phyloP scores from a whole-genome alignment of 495 filamentous ascomycete genomes.

The Bryoglossum gracile region DNA sequence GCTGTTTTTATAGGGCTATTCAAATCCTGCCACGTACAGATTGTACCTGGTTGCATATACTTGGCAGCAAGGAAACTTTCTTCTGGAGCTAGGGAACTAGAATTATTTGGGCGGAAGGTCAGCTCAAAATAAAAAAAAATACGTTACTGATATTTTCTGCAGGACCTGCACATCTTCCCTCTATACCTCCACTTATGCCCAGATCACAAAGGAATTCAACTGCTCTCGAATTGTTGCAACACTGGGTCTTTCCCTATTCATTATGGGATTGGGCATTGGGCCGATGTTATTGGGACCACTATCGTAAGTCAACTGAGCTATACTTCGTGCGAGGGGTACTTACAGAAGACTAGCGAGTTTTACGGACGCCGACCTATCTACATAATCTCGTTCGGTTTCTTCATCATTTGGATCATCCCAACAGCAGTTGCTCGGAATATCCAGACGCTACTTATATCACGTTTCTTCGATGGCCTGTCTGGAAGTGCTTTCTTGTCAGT shows the following conservation, averaged over 20 bases:
- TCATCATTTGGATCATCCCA: constrained; percentile 81
- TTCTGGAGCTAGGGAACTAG: not conserved
- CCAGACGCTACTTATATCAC: constrained; percentile 69
- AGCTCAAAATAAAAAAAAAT: not conserved
- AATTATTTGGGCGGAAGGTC: not conserved
- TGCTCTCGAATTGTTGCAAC: constrained; percentile 65
- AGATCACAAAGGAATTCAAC: constrained; percentile 70
- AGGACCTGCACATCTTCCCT: constrained; percentile 85
- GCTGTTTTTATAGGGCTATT: no score
- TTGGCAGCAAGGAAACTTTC: no score
- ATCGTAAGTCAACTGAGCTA: constrained; percentile 28
- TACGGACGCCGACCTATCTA: constrained; percentile 86
- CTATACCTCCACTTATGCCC: constrained; percentile 81
- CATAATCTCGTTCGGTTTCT: constrained; percentile 65
- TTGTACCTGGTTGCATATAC: no score
- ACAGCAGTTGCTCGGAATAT: constrained; percentile 82
- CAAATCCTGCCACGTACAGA: no score
- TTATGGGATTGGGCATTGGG: constrained; percentile 66
- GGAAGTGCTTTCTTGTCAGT: constrained; percentile 87
- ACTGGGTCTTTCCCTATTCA: constrained; percentile 71
- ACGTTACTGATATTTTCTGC: not conserved
- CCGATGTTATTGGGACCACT: constrained; percentile 64
- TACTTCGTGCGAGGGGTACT: no score
- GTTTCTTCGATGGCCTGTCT: constrained; percentile 80
- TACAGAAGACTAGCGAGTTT: constrained; percentile 56